Evolutionary conservation across 257 asterid species (phyloP).

Genomic region (Striga asiatica): DNA sequence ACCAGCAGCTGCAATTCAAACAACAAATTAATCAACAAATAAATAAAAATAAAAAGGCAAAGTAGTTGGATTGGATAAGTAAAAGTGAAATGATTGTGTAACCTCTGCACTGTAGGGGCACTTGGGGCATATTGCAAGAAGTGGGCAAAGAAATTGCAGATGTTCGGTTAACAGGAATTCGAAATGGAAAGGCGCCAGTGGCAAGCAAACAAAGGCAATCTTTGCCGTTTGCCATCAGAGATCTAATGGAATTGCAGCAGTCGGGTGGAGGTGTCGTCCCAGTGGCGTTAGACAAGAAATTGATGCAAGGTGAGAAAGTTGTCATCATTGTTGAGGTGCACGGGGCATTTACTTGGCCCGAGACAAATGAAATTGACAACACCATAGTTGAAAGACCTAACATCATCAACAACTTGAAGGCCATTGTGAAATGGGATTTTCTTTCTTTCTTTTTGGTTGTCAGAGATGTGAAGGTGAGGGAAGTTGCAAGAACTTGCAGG

Average conservation of each 20-base stretch:
- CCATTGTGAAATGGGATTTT: conserved; percentile 2
- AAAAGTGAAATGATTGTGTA: neutral
- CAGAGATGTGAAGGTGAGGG: neutral
- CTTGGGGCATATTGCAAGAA: conserved; percentile 58
- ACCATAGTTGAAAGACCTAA: conserved; percentile 18
- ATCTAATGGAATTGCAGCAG: conserved; percentile 61
- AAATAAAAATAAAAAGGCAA: neutral
- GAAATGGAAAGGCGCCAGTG: conserved; percentile 49
- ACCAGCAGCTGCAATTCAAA: conserved; percentile 22
- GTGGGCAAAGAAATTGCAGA: conserved; percentile 61
- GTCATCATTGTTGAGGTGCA: conserved; percentile 57
- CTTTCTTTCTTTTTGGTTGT: neutral
- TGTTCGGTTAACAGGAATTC: conserved; percentile 45
- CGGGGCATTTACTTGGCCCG: conserved; percentile 33
- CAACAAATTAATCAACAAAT: neutral
- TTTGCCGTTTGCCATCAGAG: conserved; percentile 51
- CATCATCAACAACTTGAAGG: conserved; percentile 16
- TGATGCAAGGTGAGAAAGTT: conserved; percentile 45
- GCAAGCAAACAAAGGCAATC: conserved; percentile 59
- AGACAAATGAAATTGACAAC: conserved; percentile 11
- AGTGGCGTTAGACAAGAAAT: conserved; percentile 26
- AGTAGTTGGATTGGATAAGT: neutral
- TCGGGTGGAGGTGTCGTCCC: conserved; percentile 40
- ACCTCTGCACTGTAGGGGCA: conserved; percentile 73
- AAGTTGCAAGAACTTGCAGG: too few relatives aligned